Conservation (phyloP, 805 yeast species). For the Candida tallmaniae region DNA sequence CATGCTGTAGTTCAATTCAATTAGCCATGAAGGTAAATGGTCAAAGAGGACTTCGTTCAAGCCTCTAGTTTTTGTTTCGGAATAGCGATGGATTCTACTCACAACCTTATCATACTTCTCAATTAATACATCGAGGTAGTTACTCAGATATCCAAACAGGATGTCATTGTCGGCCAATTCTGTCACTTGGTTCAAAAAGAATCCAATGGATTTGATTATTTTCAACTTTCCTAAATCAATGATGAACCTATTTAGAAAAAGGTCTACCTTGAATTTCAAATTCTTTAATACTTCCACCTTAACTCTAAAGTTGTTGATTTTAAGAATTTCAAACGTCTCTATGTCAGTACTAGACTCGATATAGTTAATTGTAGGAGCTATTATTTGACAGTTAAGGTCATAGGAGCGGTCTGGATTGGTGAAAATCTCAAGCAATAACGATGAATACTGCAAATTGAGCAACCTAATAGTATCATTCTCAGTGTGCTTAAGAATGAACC, state of each 20-base stretch:
- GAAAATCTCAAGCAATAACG: conserved; percentile 27
- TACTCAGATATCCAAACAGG: conserved; percentile 25
- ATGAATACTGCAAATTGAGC: conserved; percentile 30
- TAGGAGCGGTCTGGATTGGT: conserved; percentile 30
- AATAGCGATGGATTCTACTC: background rate
- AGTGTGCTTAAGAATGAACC: conserved; percentile 19
- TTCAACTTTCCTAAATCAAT: conserved; percentile 27
- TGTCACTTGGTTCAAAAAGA: conserved; percentile 23
- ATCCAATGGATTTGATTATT: conserved; percentile 27
- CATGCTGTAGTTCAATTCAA: conserved; percentile 17
- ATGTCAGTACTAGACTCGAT: conserved; percentile 14
- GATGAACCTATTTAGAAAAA: conserved; percentile 17
- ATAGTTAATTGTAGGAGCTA: conserved; percentile 28
- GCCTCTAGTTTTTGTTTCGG: background rate
- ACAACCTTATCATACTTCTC: conserved; percentile 9
- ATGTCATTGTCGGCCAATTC: conserved; percentile 20
- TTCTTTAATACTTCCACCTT: conserved; percentile 23
- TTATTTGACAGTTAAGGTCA: conserved; percentile 28
- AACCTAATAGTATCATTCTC: conserved; percentile 14
- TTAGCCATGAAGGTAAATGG: conserved; percentile 31
- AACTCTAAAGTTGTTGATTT: conserved; percentile 15
- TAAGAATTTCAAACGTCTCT: conserved; percentile 2
- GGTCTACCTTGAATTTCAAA: conserved; percentile 18
- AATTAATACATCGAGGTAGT: conserved; percentile 20
- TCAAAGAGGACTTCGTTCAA: conserved; percentile 15